Evolutionary conservation across 2,329 filamentous ascomycete species (phyloP), one percentile per base, ranked within the genome.

Genomic region (Xylaria sp.): DNA sequence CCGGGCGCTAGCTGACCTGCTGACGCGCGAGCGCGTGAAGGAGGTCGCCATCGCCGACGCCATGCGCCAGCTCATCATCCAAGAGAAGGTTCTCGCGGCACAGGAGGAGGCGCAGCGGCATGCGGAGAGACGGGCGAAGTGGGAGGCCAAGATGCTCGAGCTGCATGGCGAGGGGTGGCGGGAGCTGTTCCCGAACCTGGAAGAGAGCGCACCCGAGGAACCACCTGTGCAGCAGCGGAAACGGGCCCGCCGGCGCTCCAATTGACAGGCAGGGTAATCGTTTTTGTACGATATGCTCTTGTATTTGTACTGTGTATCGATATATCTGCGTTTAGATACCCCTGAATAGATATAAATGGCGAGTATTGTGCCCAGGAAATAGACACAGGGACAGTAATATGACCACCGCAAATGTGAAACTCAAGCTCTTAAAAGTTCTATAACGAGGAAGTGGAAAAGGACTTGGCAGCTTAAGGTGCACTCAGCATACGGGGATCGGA

Each of bases 31-130:
- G 68, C 74, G 75, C 9, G n/a, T 57, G 1, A 68, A 78, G 18
- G 55, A 64, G 20, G 65, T 78, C n/a, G 78, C 77, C 13, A 70
- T 76, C 28, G 76, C 78, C 2, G 71, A 76, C 15, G 78, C 78
- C 44, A 75, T 80, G 75, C 74, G 77, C 25, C 48, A 37, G 4
- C 66, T 79, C 28, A 73, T 79, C 57, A 48, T 55, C 2, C 28
- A 74, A 25, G 78, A 79, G 69, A 72, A 52, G 10, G 66, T 56
- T 37, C 69, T 78, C 0, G 74, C 71, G 2, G 68, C 61, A 1
- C 44, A 73, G 66, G 78, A 79, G 70, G 72, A 72, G 50, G 65
- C 32, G 12, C 62, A 67, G 46, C 68, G 67, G 41, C 20, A 32
- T 13, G 61, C 18, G 13, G 68, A 70, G 60, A 69, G 55, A 54